These are phyloP conservation scores for Astragalus membranaceus DNA, from an alignment of 306 rosid species.

Conservation along the genomic window DNA sequence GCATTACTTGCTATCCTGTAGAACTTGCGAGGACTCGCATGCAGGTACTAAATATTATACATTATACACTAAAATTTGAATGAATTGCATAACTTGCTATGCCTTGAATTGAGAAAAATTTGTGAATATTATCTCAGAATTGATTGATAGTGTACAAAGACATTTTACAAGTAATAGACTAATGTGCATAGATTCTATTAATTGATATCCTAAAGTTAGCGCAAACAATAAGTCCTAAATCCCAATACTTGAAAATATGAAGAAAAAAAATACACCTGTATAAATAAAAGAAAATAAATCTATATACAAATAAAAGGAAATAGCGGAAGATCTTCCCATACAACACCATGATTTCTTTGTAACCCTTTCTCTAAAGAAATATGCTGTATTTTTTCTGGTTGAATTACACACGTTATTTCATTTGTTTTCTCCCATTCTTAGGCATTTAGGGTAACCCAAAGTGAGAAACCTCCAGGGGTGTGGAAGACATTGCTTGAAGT, in stretches of 20 bases:
- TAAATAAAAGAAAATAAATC: neutral
- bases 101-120: neutral
- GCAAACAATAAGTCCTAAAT: neutral
- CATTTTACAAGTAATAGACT: neutral
- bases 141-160: neutral
- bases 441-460: slow-evolving; percentile 62
- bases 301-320: neutral
- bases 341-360: neutral
- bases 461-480: slow-evolving; percentile 72
- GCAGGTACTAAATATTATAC: slow-evolving; percentile 51
- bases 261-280: neutral
- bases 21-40: slow-evolving; percentile 97
- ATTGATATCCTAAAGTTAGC: neutral
- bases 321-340: neutral
- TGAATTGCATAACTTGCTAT: neutral
- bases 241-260: neutral
- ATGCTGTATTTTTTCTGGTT: neutral
- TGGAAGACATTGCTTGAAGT: slow-evolving; percentile 73
- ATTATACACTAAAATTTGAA: neutral
- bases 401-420: neutral
- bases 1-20: slow-evolving; percentile 79
- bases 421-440: slow-evolving; percentile 13
- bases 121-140: neutral
- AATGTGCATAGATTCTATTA: neutral
- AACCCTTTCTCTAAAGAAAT: neutral